Percentiles rank a stretch among this genome's conserved stretches.
These are phyloP conservation scores for Carex arenaria DNA, from an alignment of 202 grass and related monocot genomes.

Conservation along the genomic window DNA sequence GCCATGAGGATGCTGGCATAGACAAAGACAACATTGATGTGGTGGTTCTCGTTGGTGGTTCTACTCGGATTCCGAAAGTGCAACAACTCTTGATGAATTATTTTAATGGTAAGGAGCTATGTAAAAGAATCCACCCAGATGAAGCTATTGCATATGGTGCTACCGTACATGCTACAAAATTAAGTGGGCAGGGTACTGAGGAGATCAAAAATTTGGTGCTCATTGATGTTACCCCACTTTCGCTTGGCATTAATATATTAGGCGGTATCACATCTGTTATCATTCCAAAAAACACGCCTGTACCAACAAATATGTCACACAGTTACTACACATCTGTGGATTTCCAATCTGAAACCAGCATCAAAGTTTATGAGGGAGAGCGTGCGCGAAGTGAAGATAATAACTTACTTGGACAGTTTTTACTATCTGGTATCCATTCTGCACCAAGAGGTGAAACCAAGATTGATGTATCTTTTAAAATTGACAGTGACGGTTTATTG, in stretches of 20 bases:
- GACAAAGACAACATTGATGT: slow-evolving; percentile 68
- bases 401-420: background rate
- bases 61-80: slow-evolving; percentile 86
- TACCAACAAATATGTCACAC: background rate
- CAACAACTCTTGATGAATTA: slow-evolving; percentile 81
- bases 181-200: slow-evolving; percentile 72
- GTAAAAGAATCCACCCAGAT: slow-evolving; percentile 78
- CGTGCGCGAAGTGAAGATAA: background rate
- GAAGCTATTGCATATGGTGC: slow-evolving; percentile 87
- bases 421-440: background rate
- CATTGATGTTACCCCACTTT: slow-evolving; percentile 1
- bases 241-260: background rate
- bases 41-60: slow-evolving; percentile 83
- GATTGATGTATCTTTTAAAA: background rate
- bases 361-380: background rate
- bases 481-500: background rate
- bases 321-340: rapidly evolving
- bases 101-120: slow-evolving; percentile 73
- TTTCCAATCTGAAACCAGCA: background rate
- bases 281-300: background rate
- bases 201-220: slow-evolving; percentile 48
- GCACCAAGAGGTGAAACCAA: background rate
- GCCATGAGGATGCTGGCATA: slow-evolving; percentile 74
- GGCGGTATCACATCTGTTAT: background rate
- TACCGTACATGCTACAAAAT: slow-evolving; percentile 55